Evolutionary conservation across 177 flowering plant genomes (phyloP).

Genomic region (Vitis hybrid): DNA sequence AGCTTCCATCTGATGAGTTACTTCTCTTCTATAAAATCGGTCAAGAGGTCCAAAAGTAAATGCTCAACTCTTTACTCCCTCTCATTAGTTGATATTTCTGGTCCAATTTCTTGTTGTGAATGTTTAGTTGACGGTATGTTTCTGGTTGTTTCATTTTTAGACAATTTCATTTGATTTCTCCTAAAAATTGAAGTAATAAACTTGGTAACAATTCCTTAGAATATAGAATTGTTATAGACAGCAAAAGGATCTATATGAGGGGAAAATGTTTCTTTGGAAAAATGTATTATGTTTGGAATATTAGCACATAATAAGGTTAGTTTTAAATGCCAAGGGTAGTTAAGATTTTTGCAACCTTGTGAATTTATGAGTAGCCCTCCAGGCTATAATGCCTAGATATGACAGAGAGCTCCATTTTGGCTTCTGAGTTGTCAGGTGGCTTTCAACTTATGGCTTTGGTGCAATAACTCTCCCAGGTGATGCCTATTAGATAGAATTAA

Average conservation of each 20-base stretch:
- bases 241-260: no score
- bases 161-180: no score
- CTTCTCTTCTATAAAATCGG: constrained; percentile 87
- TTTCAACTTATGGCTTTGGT: neutral
- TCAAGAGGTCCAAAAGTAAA: constrained; percentile 79
- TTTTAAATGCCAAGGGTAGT: no score
- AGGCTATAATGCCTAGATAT: neutral
- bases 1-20: constrained; percentile 70
- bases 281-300: no score
- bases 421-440: neutral
- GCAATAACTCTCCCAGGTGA: neutral
- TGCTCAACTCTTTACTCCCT: constrained; percentile 4
- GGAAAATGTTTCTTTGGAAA: no score
- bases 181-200: no score
- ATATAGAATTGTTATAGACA: no score
- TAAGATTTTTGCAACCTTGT: no score
- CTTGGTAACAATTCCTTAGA: no score
- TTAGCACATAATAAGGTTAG: no score
- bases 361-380: neutral
- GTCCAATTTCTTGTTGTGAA: neutral
- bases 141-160: neutral
- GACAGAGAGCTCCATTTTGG: neutral
- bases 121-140: neutral
- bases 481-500: neutral
- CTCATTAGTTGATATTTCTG: neutral